Evolutionary conservation across 108 stramenopile species (phyloP), one percentile per base, ranked within the genome.

Genomic region (Stephanodiscus minutulus): DNA sequence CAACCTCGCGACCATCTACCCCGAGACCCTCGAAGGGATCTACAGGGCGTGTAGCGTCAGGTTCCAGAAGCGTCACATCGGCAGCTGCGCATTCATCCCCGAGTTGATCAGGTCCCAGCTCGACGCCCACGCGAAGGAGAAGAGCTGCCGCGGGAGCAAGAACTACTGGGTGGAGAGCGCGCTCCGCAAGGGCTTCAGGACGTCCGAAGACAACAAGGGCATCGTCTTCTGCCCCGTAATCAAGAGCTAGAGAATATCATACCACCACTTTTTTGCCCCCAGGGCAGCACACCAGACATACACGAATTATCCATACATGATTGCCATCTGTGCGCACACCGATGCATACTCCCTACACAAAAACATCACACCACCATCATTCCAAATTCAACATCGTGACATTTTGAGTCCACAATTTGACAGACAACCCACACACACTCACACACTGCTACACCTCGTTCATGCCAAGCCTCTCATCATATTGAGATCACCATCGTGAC

Each of bases 121-220:
- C 28, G 46, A 59, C 54, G 33, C 53, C 47, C 49, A 55, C 37
- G 57, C 36, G 37, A 43, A 28, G n/a, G 62, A 60, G 58, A 54
- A 31, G 37, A 46, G 59, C 44, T 64, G 53, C 33, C 57, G 74
- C 44, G 74, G 74, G 10, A 74, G 60, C 24, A 74, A 74, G 58
- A 53, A 24, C 46, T 67, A 61, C 21, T 74, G 74, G 74, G 60
- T 61, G 15, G 56, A 54, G 33, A 66, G 65, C 59, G 74, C 74
- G 13, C 35, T 66, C 12, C 59, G 48, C 46, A 66, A 60, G 58
- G 74, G 74, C 31, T 35, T 74, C 22, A 50, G 44, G 61, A 54
- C 37, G 49, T 46, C 41, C 15, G 39, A 22, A 43, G n/a, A 24
- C 41, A 9, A 27, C 12, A 74, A 67, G 24, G 74, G 74, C 11